A percentile compares a stretch with the other conserved stretches of the same genome.
phyloP scores from a whole-genome alignment of 495 filamentous ascomycete species.

The Neurospora pannonica region DNA sequence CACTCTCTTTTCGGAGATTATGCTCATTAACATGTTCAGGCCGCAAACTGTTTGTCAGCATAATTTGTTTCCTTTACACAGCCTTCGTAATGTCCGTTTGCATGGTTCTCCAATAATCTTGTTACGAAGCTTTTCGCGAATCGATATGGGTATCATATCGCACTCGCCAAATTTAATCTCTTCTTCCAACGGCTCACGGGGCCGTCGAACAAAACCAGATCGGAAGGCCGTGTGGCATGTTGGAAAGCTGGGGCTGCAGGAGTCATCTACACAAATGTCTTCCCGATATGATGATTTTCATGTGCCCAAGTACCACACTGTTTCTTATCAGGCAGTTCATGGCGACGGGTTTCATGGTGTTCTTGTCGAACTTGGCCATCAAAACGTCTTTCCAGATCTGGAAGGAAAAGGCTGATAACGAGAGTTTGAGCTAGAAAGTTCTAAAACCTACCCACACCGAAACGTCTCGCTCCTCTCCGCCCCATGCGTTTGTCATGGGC shows the following conservation, averaged over 20 bases:
- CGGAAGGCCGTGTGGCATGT: not conserved
- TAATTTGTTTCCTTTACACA: not conserved
- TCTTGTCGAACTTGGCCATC: not conserved
- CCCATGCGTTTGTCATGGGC: not conserved
- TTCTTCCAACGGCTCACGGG: not conserved
- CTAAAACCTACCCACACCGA: not conserved
- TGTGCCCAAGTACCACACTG: not conserved
- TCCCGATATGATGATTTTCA: not conserved
- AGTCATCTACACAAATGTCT: not conserved
- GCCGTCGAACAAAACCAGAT: not conserved
- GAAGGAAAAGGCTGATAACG: not conserved
- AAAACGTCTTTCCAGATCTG: not conserved
- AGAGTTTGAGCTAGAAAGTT: not conserved
- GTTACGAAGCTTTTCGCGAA: not conserved
- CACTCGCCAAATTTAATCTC: not conserved
- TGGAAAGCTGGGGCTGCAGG: not conserved
- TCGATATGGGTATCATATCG: not conserved
- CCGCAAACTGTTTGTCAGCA: not conserved
- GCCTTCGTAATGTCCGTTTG: not conserved
- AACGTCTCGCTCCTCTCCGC: not conserved
- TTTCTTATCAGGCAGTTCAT: not conserved
- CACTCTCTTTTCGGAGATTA: not conserved
- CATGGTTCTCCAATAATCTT: not conserved
- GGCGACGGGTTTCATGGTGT: not conserved
- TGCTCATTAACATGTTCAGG: not conserved